Base-by-base conservation (phyloP, 1,139 yeast genomes). In the Zygotorulaspora mrakii region DNA sequence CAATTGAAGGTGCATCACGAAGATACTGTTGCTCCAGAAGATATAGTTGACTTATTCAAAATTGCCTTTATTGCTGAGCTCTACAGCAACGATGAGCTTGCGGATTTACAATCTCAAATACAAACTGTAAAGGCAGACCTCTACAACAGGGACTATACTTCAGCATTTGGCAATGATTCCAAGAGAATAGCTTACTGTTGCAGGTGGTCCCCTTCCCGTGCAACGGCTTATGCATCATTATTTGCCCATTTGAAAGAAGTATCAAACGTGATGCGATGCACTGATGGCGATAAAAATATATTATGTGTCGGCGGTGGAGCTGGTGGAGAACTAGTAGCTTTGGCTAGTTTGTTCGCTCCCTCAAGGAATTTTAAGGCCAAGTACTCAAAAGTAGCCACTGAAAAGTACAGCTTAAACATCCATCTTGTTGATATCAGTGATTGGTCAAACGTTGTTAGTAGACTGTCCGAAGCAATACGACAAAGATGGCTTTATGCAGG, bases 281-380 rank as follows among this genome's bases (percentile, higher is more conserved):
- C 42, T 8, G 32, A 38, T 11, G 36, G 32, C 11, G 50, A 49
- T 14, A 43, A 45, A 16, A 66, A 70, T 7, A 75, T 79, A 0
- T 59, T 86, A 27, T 76, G 82, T 52, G 71, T 87, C 31, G 96
- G 96, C 10, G 96, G 94, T 13, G 96, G 96, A 16, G 95, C 95
- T 0, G 84, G 89, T 2, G 85, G 89, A 1, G 96, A 87, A 57
- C 64, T 86, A 16, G 80, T 80, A 12, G 94, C 85, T 0, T 56
- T 85, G 31, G 78, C 77, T 0, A 73, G 88, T 12, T 69, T 82
- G 0, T 79, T 76, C 51, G 65, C 79, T 35, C 62, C 75, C 40
- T 59, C 70, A 11, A 72, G 74, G 52, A 75, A 70, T 45, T 65
- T 56, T 54, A 43, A 57, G 31, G 37, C 52, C 16, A 43, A 50